Evolutionary conservation across 371 early-diverging fungal species (phyloP).

Genomic region (Neoconidiobolus thromboides): DNA sequence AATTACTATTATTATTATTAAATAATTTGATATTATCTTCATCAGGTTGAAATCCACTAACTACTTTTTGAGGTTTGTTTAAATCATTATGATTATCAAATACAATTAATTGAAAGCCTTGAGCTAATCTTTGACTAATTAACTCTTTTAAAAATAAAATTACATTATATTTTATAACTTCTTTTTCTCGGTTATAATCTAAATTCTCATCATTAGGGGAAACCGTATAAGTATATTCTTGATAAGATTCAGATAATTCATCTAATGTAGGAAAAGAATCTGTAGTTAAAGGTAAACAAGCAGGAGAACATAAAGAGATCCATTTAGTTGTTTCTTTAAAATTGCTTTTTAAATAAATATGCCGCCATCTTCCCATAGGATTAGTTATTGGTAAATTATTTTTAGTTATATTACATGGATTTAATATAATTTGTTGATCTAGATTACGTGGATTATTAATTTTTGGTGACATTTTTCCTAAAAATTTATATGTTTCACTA

Average conservation of each 20-base stretch:
- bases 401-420: constrained; percentile 52
- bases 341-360: constrained; percentile 36
- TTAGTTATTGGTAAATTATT: constrained; percentile 33
- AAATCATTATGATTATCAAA: constrained; percentile 3
- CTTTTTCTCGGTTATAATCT: constrained; percentile 7
- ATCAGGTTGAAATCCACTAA: not conserved
- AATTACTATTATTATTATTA: not conserved
- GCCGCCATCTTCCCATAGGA: constrained; percentile 64
- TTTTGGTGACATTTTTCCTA: not conserved
- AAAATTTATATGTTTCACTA: not conserved
- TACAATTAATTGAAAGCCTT: constrained; percentile 84
- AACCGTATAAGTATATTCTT: constrained; percentile 63
- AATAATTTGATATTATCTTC: not conserved
- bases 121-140: constrained; percentile 72
- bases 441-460: not conserved
- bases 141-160: constrained; percentile 62
- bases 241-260: constrained; percentile 46
- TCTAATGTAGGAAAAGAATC: constrained; percentile 66
- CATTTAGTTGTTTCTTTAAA: constrained; percentile 33
- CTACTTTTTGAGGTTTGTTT: constrained; percentile 1
- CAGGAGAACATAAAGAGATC: constrained; percentile 77
- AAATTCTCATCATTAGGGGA: constrained; percentile 41
- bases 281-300: constrained; percentile 83
- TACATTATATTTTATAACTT: constrained; percentile 15
- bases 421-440: constrained; percentile 23